These are phyloP conservation scores for Tagetes patula DNA, from an alignment of 129 eudicot genomes.

Conservation along the genomic window DNA sequence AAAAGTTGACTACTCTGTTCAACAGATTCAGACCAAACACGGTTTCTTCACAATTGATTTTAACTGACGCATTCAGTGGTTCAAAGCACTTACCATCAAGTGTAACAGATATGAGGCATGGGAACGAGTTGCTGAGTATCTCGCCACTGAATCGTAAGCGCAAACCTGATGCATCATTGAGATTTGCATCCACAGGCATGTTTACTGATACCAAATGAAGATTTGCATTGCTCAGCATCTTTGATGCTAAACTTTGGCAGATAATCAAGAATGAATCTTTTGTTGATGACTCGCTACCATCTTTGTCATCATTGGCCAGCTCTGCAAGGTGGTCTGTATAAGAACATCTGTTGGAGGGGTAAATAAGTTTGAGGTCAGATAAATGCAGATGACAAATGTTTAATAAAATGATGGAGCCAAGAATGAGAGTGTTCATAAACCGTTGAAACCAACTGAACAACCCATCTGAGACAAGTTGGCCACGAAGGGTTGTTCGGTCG, in stretches of 20 bases:
- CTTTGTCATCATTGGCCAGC: slow-evolving; percentile 43
- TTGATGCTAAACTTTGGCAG: slow-evolving; percentile 69
- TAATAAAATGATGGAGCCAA: background rate
- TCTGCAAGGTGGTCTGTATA: slow-evolving; percentile 66
- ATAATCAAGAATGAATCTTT: slow-evolving; percentile 68
- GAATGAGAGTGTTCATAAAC: background rate
- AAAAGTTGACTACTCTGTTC: slow-evolving; percentile 77
- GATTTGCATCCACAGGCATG: slow-evolving; percentile 79
- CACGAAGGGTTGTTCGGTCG: background rate
- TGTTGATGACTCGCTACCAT: slow-evolving; percentile 27
- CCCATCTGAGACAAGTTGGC: background rate
- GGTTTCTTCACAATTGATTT: slow-evolving; percentile 95
- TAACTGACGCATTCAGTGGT: slow-evolving; percentile 68
- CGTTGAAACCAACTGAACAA: background rate
- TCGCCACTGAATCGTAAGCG: slow-evolving; percentile 71
- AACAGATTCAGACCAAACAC: slow-evolving; percentile 92
- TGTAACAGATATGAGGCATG: slow-evolving; percentile 70
- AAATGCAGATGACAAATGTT: background rate
- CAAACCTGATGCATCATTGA: slow-evolving; percentile 81
- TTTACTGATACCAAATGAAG: slow-evolving; percentile 69
- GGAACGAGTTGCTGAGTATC: slow-evolving; percentile 71
- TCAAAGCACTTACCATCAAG: slow-evolving; percentile 83
- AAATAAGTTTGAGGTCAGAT: slow-evolving; percentile 6
- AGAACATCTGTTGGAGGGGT: slow-evolving; percentile 56
- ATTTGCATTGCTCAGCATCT: slow-evolving; percentile 86